Base-by-base conservation (phyloP, 1,139 yeast genomes). In the Taiozyma sp. region DNA sequence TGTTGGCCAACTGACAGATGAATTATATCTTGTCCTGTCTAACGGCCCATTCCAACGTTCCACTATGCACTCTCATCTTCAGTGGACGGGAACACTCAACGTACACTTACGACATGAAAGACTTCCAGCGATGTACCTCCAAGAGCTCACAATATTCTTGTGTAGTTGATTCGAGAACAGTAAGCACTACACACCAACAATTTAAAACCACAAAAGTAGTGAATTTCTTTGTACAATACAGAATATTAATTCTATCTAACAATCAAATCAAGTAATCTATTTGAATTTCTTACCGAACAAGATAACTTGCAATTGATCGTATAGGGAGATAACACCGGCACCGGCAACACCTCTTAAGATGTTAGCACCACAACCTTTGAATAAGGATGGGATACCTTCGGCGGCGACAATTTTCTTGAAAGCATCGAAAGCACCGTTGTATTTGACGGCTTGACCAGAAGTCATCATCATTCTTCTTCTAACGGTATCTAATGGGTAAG, bases 401-500 rank as follows among this genome's bases (percentile, higher is more conserved):
- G 83, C 79, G 61, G 84, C 84, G 62, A 84, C 84, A 68, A 85
- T 84, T 75, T 82, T 74, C 61, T 69, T 70, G 82, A 83, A 82
- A 66, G 89, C 87, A 70, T 84, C 88, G 73, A 83, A 75, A 62
- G 90, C 86, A 70, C 86, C 83, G 72, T 77, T 74, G 81, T 85
- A 85, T 76, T 83, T 83, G 67, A 83, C 87, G 68, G 85, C 85
- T 73, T 83, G 86, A 70, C 89, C 89, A 59, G 90, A 84, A 64
- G 91, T 85, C 88, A 85, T 84, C 90, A 84, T 84, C 90, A 84
- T 84, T 79, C 90, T 84, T 80, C 91, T 84, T 80, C 90, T 84
- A 70, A 84, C 85, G 67, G 90, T 84, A 75, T 84, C 90, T 70
- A 84, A 80, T 72, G 90, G 90, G 80, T 84, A 84, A 66, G 89